Base-by-base conservation (phyloP, 139 green algal genomes). In the Ulvella scutata region DNA sequence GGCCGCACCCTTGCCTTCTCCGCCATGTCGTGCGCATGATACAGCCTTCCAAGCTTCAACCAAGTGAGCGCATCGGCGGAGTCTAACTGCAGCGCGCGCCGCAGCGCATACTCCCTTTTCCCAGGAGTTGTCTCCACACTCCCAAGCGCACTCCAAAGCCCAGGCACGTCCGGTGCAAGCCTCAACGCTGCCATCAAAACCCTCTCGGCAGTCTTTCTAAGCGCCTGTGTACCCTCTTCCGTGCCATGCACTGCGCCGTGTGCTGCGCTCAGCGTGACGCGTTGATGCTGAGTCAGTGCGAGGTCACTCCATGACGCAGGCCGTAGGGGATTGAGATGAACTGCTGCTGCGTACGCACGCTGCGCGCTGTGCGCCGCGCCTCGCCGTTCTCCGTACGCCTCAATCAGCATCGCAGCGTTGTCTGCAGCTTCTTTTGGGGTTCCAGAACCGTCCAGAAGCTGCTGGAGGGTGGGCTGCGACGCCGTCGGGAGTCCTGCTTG, bases 31-130 rank as follows among this genome's bases (percentile, higher is more conserved):
- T 67, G 51, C 4, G 51, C 80, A 6, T 43, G 75, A 76, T 93
- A 95, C 37, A 92, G 77, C 3, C 88, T 78, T 1, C 85, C 89
- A 59, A 95, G 82, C 13, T 78, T 87, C 37, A 88, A 81, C 90
- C 89, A 95, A 21, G 81, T 75, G 4, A 72, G 10, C 3, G 85
- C 85, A 2, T 40, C 43, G 62, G 85, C 82, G 3, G 87, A 81
- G 78, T 95, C 86, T 33, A 95, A 89, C 76, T 89, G 80, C 43
- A 95, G 75, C 2, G 85, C 80, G 2, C 90, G 77, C 10, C 31
- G 74, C 29, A 87, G 83, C 7, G 81, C 81, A 43, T 91, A 92
- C 85, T 95, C 90, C 2, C 78, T 78, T n/a, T 62, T 38, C 10
- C 37, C 61, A 4, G 67, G 33, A 17, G 60, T 43, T 4, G 21